These are phyloP conservation scores for Mucor sp. DNA, from an alignment of 371 early-diverging fungal species.

Conservation along the genomic window DNA sequence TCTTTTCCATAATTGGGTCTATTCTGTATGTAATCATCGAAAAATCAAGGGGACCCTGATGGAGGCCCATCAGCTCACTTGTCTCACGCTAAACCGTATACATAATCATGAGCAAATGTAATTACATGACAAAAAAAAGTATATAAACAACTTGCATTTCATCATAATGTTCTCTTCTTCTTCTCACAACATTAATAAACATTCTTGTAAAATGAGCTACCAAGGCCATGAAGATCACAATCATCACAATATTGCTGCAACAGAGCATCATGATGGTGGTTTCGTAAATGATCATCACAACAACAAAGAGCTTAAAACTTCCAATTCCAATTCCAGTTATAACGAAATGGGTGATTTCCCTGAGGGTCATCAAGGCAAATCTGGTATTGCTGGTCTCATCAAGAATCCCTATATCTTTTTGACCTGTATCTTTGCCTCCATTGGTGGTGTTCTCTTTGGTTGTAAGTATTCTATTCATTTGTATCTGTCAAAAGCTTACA, in stretches of 20 bases:
- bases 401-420: constrained; percentile 45
- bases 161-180: background rate
- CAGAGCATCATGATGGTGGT: background rate
- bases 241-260: background rate
- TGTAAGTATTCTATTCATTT: constrained; percentile 19
- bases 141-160: background rate
- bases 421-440: constrained; percentile 47
- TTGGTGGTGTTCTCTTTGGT: constrained; percentile 51
- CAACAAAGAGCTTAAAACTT: background rate
- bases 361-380: background rate
- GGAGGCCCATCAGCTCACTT: background rate
- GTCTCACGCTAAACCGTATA: background rate
- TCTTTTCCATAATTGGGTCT: background rate
- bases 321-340: background rate
- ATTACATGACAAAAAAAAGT: background rate
- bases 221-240: background rate
- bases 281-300: background rate
- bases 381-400: constrained; percentile 36
- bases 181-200: background rate
- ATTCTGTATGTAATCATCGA: background rate
- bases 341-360: background rate
- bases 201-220: background rate
- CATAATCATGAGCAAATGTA: background rate
- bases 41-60: constrained; percentile 2
- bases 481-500: too few species aligned